Conservation (phyloP, 2,329 filamentous ascomycete genomes). For the Monosporascus sp. region DNA sequence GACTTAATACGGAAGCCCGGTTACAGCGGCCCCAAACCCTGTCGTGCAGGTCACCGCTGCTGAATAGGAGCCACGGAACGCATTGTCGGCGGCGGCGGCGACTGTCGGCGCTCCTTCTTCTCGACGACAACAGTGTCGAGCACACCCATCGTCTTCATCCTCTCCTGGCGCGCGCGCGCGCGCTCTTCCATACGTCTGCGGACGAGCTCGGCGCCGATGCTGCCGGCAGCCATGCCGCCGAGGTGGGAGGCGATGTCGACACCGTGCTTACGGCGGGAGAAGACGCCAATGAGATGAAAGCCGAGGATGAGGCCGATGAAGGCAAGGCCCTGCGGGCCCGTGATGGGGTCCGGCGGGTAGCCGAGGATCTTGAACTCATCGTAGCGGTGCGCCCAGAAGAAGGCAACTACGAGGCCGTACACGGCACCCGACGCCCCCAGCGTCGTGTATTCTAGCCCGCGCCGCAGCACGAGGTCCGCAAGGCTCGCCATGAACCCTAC, state of each 20-base stretch:
- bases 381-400: constrained; percentile 52
- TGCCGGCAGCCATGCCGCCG: constrained; percentile 43
- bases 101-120: constrained; percentile 3
- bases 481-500: constrained; percentile 56
- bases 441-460: constrained; percentile 42
- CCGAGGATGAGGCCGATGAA: constrained; percentile 47
- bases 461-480: constrained; percentile 39
- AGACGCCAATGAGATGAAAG: constrained; percentile 43
- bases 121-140: constrained; percentile 10
- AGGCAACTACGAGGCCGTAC: constrained; percentile 56
- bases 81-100: constrained; percentile 1
- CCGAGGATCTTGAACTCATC: constrained; percentile 54
- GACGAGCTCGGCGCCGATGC: constrained; percentile 33
- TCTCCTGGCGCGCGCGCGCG: constrained; percentile 17
- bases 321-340: constrained; percentile 48
- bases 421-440: constrained; percentile 64
- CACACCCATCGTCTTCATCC: constrained; percentile 17
- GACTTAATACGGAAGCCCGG: no score
- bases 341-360: constrained; percentile 47
- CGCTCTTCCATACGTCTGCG: constrained; percentile 24
- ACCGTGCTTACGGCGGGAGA: constrained; percentile 34
- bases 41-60: background rate
- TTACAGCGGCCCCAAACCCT: no score
- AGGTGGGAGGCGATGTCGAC: constrained; percentile 50
- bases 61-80: background rate